Evolutionary conservation across 2,329 filamentous ascomycete genomes (phyloP).

Genomic region (Erysiphe neolycopersici): DNA sequence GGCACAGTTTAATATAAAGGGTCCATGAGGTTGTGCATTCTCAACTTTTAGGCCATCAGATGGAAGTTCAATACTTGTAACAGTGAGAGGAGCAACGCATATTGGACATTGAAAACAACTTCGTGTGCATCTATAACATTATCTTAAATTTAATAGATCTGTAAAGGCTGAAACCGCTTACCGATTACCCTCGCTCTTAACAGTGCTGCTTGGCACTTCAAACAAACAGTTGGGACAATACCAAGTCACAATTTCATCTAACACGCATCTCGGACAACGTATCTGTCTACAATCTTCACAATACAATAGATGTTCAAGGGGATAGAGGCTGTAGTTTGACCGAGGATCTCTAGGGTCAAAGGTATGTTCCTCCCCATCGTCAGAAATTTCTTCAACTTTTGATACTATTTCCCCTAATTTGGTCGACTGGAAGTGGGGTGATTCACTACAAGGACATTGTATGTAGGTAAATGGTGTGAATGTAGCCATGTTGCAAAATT

Average conservation of each 20-base stretch:
- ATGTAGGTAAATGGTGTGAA: conserved; percentile 37
- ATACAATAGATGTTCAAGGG: conserved; percentile 79
- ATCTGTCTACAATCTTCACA: conserved; percentile 96
- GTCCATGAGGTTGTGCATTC: conserved; percentile 20
- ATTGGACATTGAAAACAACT: conserved; percentile 91
- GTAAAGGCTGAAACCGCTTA: conserved; percentile 16
- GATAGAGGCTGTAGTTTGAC: conserved; percentile 77
- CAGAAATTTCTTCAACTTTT: conserved; percentile 14
- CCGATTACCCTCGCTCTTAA: conserved; percentile 85
- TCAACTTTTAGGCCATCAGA: conserved; percentile 12
- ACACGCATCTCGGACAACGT: conserved; percentile 71
- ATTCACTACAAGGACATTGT: conserved; percentile 35
- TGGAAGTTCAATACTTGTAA: conserved; percentile 37
- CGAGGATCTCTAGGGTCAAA: conserved; percentile 70
- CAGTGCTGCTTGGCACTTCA: conserved; percentile 77
- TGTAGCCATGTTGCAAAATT: conserved; percentile 18
- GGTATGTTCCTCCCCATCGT: conserved; percentile 46
- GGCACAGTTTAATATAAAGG: conserved; percentile 59
- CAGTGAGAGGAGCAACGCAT: conserved; percentile 55
- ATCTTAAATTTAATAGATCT: conserved; percentile 1
- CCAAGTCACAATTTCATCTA: conserved; percentile 83
- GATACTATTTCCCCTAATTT: conserved; percentile 1
- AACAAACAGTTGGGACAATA: conserved; percentile 92
- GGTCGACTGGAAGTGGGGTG: no score
- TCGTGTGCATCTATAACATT: conserved; percentile 42